Base-by-base conservation (phyloP, 2,329 filamentous ascomycete genomes). In the Ceratocystis cubensis region DNA sequence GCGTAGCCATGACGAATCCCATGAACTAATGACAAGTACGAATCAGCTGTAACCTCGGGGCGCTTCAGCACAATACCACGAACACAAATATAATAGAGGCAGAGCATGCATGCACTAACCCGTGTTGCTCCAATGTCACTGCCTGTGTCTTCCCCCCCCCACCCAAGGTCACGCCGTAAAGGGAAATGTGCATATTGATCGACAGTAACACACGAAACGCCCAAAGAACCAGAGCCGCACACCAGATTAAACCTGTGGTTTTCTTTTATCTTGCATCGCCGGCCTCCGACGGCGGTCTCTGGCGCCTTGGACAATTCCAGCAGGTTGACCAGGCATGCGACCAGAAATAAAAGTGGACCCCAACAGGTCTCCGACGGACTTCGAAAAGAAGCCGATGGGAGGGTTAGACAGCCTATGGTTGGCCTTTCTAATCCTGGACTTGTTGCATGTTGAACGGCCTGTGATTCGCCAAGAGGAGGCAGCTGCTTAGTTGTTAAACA, bases 351-450 rank as follows among this genome's bases (percentile, higher is more conserved):
- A 50, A 63, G 22, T 25, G 17, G 62, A 15, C 4, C 10, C 33
- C 17, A 5, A 17, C 13, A 33, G 62, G 62, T 33, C 28, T 46
- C 62, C 62, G 62, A 30, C 62, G 62, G 62, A 63, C 44, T 53
- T 63, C 62, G 45, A 15, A 3, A 50, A 41, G 37, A 20, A n/a
- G 45, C 62, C 62, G 45, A 13, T 4, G 17, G 17, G 20, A 50
- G 5, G 17, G 45, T 8, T 22, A 63, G 44, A 44, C 44, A 22
- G 46, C 6, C 45, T 22, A 25, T 28, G 61, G 33, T 56, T 41
- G n/a, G n/a, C n/a, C 46, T 25, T 13, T 13, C 48, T 10, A 13
- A 25, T 20, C 48, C 20, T 13, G 8, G 48, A 25, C 20, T 15
- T 53, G 48, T 53, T 53, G 10, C 8, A 7, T 53, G 48, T 13